phyloP scores from a whole-genome alignment of 2,329 filamentous ascomycete genomes.

The Biscogniauxia marginata region DNA sequence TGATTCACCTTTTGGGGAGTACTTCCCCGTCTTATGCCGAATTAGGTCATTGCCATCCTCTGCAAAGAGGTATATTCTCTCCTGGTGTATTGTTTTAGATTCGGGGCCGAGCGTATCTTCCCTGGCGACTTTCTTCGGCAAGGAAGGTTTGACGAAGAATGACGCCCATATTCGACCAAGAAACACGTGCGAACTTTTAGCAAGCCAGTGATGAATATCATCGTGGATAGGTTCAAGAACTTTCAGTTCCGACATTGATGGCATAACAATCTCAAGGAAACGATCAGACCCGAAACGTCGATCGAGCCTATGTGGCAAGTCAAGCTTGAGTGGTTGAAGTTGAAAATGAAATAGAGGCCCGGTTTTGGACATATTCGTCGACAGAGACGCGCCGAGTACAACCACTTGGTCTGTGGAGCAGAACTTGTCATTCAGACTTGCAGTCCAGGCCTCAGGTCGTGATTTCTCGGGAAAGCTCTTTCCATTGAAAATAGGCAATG shows the following conservation, averaged over 20 bases:
- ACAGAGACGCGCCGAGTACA: conserved; percentile 43
- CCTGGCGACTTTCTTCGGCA: conserved; percentile 38
- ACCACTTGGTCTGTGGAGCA: conserved; percentile 37
- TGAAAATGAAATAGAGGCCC: conserved; percentile 46
- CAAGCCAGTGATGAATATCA: conserved; percentile 42
- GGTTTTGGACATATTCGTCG: conserved; percentile 32
- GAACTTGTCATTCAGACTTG: conserved; percentile 38
- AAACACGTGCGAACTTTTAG: conserved; percentile 39
- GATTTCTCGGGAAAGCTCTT: conserved; percentile 50
- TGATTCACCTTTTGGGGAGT: conserved; percentile 25
- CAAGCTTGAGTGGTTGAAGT: conserved; percentile 48
- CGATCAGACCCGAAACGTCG: conserved; percentile 58
- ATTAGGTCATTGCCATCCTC: conserved; percentile 47
- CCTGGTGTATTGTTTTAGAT: conserved; percentile 33
- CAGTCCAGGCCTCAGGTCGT: conserved; percentile 44
- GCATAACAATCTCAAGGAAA: conserved; percentile 56
- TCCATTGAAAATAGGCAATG: conserved; percentile 40
- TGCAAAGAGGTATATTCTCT: conserved; percentile 55
- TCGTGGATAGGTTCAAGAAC: conserved; percentile 29
- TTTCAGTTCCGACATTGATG: conserved; percentile 34
- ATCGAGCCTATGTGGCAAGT: conserved; percentile 49
- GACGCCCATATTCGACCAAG: conserved; percentile 47
- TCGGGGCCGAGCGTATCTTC: conserved; percentile 33
- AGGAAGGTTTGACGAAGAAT: conserved; percentile 43
- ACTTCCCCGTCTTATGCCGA: conserved; percentile 23